Evolutionary conservation across 108 stramenopile species (phyloP).

Genomic region (Bacterosira constricta): DNA sequence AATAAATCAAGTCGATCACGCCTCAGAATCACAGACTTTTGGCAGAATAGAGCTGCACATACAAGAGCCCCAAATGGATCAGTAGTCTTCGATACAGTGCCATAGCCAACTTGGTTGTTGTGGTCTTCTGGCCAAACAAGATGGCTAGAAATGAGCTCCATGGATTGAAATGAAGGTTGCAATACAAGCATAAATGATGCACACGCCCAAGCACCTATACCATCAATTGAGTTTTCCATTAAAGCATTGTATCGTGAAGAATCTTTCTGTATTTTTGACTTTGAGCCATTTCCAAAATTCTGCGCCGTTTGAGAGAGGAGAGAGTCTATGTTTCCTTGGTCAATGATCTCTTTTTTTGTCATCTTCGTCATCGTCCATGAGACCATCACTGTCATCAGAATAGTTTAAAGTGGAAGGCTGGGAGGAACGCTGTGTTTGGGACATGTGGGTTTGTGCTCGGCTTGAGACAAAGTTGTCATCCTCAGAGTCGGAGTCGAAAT

Average conservation of each 20-base stretch:
- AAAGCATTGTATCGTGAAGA: neutral
- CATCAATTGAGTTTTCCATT: constrained; percentile 14
- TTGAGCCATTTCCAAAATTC: constrained; percentile 18
- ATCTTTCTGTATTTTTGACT: constrained; percentile 6
- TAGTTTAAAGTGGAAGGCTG: constrained; percentile 5
- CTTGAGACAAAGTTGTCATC: constrained; percentile 6
- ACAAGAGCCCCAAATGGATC: constrained; percentile 43
- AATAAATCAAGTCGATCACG: constrained; percentile 16
- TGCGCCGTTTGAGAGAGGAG: constrained; percentile 38
- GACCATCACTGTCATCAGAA: constrained; percentile 37
- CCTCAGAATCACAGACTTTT: constrained; percentile 36
- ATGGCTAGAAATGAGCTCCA: constrained; percentile 46
- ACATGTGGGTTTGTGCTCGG: constrained; percentile 8
- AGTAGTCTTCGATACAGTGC: constrained; percentile 25
- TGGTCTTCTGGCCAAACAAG: constrained; percentile 54
- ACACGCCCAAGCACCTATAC: constrained; percentile 37
- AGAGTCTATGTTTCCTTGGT: neutral
- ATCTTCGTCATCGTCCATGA: constrained; percentile 25
- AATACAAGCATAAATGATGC: constrained; percentile 42
- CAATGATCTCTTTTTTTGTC: neutral
- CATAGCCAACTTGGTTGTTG: constrained; percentile 30
- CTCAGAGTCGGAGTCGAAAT: constrained; percentile 35
- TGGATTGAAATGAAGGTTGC: constrained; percentile 40
- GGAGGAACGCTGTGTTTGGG: neutral
- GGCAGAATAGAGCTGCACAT: constrained; percentile 44